Evolutionary conservation across 2,329 filamentous ascomycete species (phyloP), one percentile per base, ranked within the genome.

Genomic region (Phialophora macrospora): DNA sequence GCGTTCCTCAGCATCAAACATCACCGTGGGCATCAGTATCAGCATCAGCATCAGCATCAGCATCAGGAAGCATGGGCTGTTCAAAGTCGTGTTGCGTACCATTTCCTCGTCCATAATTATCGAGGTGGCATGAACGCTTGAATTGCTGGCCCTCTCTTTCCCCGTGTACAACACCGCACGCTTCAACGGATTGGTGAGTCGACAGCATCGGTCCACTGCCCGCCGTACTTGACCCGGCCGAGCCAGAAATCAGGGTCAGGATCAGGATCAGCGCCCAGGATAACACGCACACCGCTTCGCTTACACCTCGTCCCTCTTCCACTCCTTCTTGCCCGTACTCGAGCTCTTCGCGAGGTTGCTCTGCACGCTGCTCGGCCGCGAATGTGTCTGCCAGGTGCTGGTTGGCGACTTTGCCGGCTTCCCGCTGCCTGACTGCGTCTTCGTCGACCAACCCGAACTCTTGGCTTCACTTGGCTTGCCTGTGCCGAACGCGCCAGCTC

Each of bases 251-350:
- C 32, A 12, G 32, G 11, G 11, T 34, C 32, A 34, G 30, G 8
- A 9, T 30, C 30, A 30, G 7, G 1, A 9, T 30, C 30, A 30
- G 30, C 3, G 4, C 3, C 28, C 3, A 7, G 28, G 28, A 28
- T 28, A 28, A 2, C 38, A 41, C 38, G 14, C 38, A 28, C 51
- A 22, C 24, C 24, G 12, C 48, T 11, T 17, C 26, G 17, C n/a
- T 30, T 59, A 63, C 55, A 63, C 61, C 41, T 63, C 61, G 24
- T 63, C 61, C 24, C 61, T 63, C 61, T 55, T 58, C 61, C 61
- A n/a, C 28, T 28, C 60, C 20, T 38, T 17, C 38, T 20, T 57
- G 41, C 52, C 28, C 11, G 32, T 62, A 34, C 49, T 55, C 49
- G 46, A 34, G 34, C 58, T 60, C 56, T 20, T 59, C 22, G 22